Evolutionary conservation across 805 yeast species (phyloP).

Genomic region (Yamadazyma nakazawae): DNA sequence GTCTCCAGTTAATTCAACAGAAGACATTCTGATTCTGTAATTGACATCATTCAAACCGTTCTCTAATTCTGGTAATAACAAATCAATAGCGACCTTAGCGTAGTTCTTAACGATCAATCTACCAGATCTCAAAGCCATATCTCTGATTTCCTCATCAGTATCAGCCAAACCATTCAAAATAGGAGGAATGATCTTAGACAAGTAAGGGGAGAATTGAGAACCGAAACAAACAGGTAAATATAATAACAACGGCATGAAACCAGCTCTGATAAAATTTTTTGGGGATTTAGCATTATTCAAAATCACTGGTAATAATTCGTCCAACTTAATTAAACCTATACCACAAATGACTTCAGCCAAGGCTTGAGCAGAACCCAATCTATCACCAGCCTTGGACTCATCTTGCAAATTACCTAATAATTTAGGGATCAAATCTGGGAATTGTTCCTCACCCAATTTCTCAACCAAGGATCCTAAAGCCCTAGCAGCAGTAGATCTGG

Average conservation of each 20-base stretch:
- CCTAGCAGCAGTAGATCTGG: constrained; percentile 96
- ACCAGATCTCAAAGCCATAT: constrained; percentile 88
- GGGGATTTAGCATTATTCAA: constrained; percentile 65
- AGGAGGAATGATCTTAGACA: constrained; percentile 84
- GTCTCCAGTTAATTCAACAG: constrained; percentile 95
- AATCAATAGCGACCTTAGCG: constrained; percentile 88
- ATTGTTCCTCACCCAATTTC: constrained; percentile 90
- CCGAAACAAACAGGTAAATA: constrained; percentile 96
- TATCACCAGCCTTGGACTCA: constrained; percentile 77
- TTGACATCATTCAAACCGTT: constrained; percentile 78
- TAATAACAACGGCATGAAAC: constrained; percentile 84
- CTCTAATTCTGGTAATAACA: constrained; percentile 91
- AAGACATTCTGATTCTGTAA: constrained; percentile 85
- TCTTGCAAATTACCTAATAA: constrained; percentile 74
- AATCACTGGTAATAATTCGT: constrained; percentile 81
- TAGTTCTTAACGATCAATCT: constrained; percentile 86
- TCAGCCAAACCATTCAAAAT: constrained; percentile 91
- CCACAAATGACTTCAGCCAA: constrained; percentile 92
- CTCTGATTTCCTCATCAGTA: constrained; percentile 78
- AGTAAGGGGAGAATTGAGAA: constrained; percentile 83
- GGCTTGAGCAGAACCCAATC: constrained; percentile 97
- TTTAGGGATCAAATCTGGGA: constrained; percentile 87
- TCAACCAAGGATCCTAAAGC: constrained; percentile 96
- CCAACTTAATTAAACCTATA: constrained; percentile 81
- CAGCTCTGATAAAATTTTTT: constrained; percentile 78